phyloP scores from a whole-genome alignment of 2,329 filamentous ascomycete species.

The Beauveria rudraprayagi region DNA sequence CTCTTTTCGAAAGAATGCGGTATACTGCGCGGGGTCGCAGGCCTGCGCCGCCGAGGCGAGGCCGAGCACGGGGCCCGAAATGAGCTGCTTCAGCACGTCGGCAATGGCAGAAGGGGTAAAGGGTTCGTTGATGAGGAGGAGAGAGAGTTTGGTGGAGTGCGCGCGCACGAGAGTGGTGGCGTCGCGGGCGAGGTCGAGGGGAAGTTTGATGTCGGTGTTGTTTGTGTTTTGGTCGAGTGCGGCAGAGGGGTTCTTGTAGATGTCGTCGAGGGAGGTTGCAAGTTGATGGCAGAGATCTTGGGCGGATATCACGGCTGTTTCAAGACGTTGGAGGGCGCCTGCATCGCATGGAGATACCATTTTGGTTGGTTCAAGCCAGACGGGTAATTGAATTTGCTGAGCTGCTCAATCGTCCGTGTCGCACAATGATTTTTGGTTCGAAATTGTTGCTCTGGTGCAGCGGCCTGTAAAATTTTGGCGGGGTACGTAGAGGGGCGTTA shows the following conservation, averaged over 20 bases:
- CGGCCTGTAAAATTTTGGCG: not conserved
- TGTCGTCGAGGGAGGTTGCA: constrained; percentile 32
- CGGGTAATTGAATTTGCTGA: no score
- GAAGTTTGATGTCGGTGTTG: constrained; percentile 33
- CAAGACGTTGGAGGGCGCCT: constrained; percentile 30
- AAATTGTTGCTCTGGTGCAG: not conserved
- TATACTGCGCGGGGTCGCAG: constrained; percentile 54
- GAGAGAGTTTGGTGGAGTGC: constrained; percentile 78
- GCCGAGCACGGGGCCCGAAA: constrained; percentile 63
- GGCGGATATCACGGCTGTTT: constrained; percentile 29
- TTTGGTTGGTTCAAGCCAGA: not conserved
- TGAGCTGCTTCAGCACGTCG: constrained; percentile 64
- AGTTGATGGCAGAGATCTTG: constrained; percentile 33
- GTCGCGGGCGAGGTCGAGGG: constrained; percentile 63
- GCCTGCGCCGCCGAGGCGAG: constrained; percentile 63
- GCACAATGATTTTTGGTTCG: not conserved
- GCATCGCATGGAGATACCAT: constrained; percentile 19
- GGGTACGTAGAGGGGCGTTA: constrained; percentile 20
- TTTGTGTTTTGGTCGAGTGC: constrained; percentile 7
- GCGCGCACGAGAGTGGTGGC: constrained; percentile 67
- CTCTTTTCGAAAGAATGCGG: constrained; percentile 54
- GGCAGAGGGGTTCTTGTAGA: constrained; percentile 25
- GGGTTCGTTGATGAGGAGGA: constrained; percentile 78
- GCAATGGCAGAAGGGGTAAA: constrained; percentile 72
- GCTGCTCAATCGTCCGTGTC: not conserved